Base-by-base conservation (phyloP, 257 asterid genomes). In the Anisodus tanguticus region DNA sequence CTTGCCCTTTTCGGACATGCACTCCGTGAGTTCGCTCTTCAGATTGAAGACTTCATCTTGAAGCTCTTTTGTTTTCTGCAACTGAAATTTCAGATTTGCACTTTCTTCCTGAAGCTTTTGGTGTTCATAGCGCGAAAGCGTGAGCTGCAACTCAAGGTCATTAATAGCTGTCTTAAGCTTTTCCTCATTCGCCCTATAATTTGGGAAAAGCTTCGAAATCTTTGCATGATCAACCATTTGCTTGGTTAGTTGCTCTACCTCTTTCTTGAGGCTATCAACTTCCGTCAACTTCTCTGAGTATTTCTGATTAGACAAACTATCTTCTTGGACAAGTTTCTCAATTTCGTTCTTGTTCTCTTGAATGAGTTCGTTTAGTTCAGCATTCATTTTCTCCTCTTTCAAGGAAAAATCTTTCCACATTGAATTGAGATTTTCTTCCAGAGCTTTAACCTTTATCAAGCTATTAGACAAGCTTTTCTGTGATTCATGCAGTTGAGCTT, bases 121-220 rank as follows among this genome's bases (percentile, higher is more conserved):
- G 83, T 95, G 87, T 82, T 95, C 95, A 57, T 91, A 92, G 53
- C 93, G 90, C 9, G 94, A 89, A 83, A 95, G 87, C 26, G 98
- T 93, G 47, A 89, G 93, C 90, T 94, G 94, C 88, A 91, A 77
- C 81, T 94, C 98, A 82, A 93, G 92, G 55, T 92, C 95, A 83
- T 89, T 93, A 74, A 91, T 41, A 4, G 86, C 87, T 6, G 92
- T 88, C 91, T 88, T 94, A 74, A 94, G 89, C 82, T 90, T 92
- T 54, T 93, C 98, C 86, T 94, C 98, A 13, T 80, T 80, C 79
- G 70, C 90, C 88, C 89, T 92, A 76, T 90, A 89, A 88, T 77
- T 89, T 26, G 90, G 90, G 86, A 91, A 19, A 83, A 39, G 80
- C 72, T 90, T 94, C 86, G 83, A 86, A 76, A 69, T 63, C 66